These are phyloP conservation scores for Pueraria montana DNA, from an alignment of 306 rosid species.

Conservation along the genomic window DNA sequence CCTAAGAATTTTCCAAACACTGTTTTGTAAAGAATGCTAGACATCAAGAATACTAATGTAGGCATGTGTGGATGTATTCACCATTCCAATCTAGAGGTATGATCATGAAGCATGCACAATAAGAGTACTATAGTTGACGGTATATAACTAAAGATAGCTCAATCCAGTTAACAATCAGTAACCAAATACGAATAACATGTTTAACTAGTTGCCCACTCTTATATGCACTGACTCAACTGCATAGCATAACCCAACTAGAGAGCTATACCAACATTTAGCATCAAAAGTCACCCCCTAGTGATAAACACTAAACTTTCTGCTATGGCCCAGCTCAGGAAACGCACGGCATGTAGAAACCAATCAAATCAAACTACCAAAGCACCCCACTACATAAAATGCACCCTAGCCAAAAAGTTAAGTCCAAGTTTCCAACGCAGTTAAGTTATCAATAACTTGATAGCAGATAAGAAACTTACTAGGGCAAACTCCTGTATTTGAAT, in stretches of 20 bases:
- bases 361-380: conserved; percentile 12
- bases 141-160: conserved; percentile 6
- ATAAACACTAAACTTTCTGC: neutral
- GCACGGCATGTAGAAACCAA: neutral
- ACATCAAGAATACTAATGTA: neutral
- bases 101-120: neutral
- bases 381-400: conserved; percentile 25
- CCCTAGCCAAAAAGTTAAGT: neutral
- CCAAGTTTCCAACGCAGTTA: neutral
- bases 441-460: neutral
- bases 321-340: neutral
- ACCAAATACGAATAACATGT: conserved; percentile 17
- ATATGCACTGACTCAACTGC: neutral
- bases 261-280: neutral
- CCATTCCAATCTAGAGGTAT: conserved; percentile 24
- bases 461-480: neutral
- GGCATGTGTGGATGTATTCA: neutral
- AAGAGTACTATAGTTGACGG: neutral
- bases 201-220: neutral
- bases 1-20: neutral
- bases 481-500: neutral
- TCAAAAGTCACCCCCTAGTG: conserved; percentile 1
- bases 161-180: conserved; percentile 25
- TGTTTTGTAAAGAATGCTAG: neutral
- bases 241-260: neutral